A percentile compares a stretch with the other conserved stretches of the same genome.
These are phyloP conservation scores for Marchantia polymorpha DNA, from an alignment of 225 moss, liverwort and hornwort genomes.

Conservation along the genomic window DNA sequence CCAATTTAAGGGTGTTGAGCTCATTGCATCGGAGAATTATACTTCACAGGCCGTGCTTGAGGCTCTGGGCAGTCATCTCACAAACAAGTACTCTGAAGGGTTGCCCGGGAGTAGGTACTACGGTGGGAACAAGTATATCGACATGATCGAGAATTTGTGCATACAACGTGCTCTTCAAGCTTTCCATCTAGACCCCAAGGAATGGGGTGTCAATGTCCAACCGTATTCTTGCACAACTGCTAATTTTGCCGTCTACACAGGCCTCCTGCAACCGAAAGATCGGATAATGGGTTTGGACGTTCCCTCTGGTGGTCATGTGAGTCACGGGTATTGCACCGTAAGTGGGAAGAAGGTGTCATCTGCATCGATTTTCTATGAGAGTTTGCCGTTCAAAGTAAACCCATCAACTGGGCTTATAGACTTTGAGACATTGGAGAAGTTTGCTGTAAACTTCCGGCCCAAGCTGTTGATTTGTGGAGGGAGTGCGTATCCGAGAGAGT, in stretches of 20 bases:
- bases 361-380: slow-evolving; percentile 83
- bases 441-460: slow-evolving; percentile 67
- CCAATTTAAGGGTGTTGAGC: slow-evolving; percentile 81
- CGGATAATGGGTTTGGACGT: slow-evolving; percentile 92
- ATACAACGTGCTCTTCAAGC: slow-evolving; percentile 61
- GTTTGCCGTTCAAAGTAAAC: slow-evolving; percentile 77
- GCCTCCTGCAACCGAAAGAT: slow-evolving; percentile 78
- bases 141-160: slow-evolving; percentile 81
- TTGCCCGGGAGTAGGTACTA: slow-evolving; percentile 77
- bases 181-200: slow-evolving; percentile 64
- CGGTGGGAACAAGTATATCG: slow-evolving; percentile 79
- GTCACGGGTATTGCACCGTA: slow-evolving; percentile 77
- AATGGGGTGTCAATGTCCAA: slow-evolving; percentile 94
- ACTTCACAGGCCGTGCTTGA: slow-evolving; percentile 79
- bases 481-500: slow-evolving; percentile 82
- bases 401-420: slow-evolving; percentile 70
- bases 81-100: slow-evolving; percentile 92
- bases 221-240: slow-evolving; percentile 90
- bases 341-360: slow-evolving; percentile 86
- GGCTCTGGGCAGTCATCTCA: slow-evolving; percentile 81
- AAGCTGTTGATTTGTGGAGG: slow-evolving; percentile 86
- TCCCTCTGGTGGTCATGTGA: slow-evolving; percentile 74
- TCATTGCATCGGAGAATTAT: slow-evolving; percentile 90
- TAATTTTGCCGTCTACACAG: slow-evolving; percentile 84
- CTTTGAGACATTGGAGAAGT: slow-evolving; percentile 86